phyloP scores from a whole-genome alignment of 2,329 filamentous ascomycete species.

The Ascochyta clinopodiicola region DNA sequence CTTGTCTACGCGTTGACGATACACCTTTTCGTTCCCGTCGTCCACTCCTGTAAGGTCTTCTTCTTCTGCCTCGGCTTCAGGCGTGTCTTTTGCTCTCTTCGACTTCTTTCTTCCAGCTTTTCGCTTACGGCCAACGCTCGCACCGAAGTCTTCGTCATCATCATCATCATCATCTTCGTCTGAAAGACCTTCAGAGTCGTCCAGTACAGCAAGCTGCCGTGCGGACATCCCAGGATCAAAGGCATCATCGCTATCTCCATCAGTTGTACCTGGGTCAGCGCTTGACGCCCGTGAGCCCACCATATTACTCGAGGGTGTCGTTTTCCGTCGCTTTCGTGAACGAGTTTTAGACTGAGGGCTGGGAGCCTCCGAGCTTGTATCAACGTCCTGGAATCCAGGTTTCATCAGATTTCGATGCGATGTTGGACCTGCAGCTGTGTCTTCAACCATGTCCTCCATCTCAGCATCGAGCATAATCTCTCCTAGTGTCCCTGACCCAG shows the following conservation, averaged over 20 bases:
- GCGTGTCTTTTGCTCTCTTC: conserved; percentile 30
- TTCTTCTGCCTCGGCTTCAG: conserved; percentile 37
- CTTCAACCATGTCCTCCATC: conserved; percentile 66
- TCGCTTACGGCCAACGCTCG: conserved; percentile 40
- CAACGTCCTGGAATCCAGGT: conserved; percentile 53
- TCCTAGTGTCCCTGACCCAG: conserved; percentile 72
- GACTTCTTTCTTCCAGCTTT: conserved; percentile 41
- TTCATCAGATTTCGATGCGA: conserved; percentile 58
- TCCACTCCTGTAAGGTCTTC: conserved; percentile 73
- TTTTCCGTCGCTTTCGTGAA: conserved; percentile 51
- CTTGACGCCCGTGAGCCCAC: conserved; percentile 25
- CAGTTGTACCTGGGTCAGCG: conserved; percentile 26
- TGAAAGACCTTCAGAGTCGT: conserved; percentile 47
- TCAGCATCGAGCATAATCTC: conserved; percentile 84
- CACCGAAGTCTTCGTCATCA: conserved; percentile 46
- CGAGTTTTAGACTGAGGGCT: conserved; percentile 39
- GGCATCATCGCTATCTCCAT: conserved; percentile 50
- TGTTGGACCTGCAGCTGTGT: conserved; percentile 46
- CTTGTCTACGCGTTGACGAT: conserved; percentile 73
- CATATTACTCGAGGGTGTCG: conserved; percentile 17
- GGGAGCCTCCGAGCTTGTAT: conserved; percentile 37
- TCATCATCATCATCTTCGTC: conserved; percentile 48
- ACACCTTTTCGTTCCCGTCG: conserved; percentile 86
- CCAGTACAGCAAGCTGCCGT: conserved; percentile 46
- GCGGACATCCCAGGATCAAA: conserved; percentile 52